Base-by-base conservation (phyloP, 371 early-diverging fungal species). In the Zychaea mexicana region DNA sequence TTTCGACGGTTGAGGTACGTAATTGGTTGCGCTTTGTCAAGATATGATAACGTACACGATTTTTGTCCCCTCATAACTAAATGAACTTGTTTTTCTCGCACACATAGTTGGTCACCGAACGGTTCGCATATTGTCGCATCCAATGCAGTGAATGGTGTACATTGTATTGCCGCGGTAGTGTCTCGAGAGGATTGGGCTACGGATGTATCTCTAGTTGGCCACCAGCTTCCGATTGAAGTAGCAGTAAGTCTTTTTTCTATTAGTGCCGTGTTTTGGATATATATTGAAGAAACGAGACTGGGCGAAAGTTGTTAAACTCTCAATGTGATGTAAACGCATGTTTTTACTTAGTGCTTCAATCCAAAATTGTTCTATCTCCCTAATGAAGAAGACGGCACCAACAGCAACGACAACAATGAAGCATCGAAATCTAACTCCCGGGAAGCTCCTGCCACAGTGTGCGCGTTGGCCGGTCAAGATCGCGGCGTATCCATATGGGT, bases 381-480 rank as follows among this genome's bases (percentile, higher is more conserved):
- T 4, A 42, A 60, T n/a, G 32, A 36, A 22, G 42, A 38, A 13
- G 65, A 52, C 15, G 58, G 53, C 17, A 59, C 55, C 46, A 65
- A 39, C 17, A 70, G 66, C n/a, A 57, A 54, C 17, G 70, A 39
- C 17, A 19, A 21, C 21, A 42, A n/a, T n/a, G n/a, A n/a, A n/a
- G n/a, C n/a, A n/a, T n/a, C n/a, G n/a, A n/a, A n/a, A n/a, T n/a
- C n/a, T n/a, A n/a, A n/a, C n/a, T n/a, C n/a, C n/a, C n/a, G n/a
- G n/a, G 73, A 76, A 28, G 57, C 79, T 36, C 36, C 68, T n/a
- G 81, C 83, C 7, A 83, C 90, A 2, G 74, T 96, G 3, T 90
- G 92, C 71, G 99, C 98, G 0, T 76, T 94, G 8, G 99, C 94
- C 12, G 91, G 94, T 63, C 98, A 97, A 67, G 99, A 98, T 81